These are phyloP conservation scores for Alternaria sp. DNA, from an alignment of 2,329 filamentous ascomycete species.

Conservation along the genomic window DNA sequence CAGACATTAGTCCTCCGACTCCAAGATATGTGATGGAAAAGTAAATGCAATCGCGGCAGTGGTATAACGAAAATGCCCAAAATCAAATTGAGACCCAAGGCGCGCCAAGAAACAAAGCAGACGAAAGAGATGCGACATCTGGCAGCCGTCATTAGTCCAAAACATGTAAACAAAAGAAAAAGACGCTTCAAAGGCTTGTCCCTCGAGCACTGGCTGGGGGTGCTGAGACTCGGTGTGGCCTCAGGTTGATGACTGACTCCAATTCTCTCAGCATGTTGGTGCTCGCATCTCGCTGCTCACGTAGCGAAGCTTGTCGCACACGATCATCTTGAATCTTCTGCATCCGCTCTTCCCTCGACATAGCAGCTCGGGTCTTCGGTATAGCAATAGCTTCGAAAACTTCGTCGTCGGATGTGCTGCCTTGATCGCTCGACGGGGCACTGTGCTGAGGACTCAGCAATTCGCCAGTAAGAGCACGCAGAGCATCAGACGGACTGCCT, in stretches of 20 bases:
- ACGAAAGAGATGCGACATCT: slow-evolving; percentile 18
- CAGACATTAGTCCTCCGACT: slow-evolving; percentile 15
- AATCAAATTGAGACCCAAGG: slow-evolving; percentile 16
- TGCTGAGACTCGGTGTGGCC: slow-evolving; percentile 38
- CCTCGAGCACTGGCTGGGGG: slow-evolving; percentile 36
- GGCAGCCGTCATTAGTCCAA: slow-evolving; percentile 27
- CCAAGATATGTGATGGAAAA: slow-evolving; percentile 7
- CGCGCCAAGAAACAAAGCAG: slow-evolving; percentile 9
- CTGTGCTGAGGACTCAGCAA: slow-evolving; percentile 56
- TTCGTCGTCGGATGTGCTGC: slow-evolving; percentile 70
- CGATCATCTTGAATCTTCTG: slow-evolving; percentile 88
- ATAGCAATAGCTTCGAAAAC: slow-evolving; percentile 91
- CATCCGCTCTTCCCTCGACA: slow-evolving; percentile 88
- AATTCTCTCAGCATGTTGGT: slow-evolving; percentile 92
- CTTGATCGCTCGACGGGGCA: slow-evolving; percentile 56
- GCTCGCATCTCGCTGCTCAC: slow-evolving; percentile 80
- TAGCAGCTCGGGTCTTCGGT: slow-evolving; percentile 69
- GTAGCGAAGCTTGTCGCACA: slow-evolving; percentile 72
- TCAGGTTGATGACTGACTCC: slow-evolving; percentile 77
- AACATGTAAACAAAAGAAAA: slow-evolving; percentile 17
- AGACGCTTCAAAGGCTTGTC: slow-evolving; percentile 45
- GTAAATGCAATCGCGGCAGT: slow-evolving; percentile 20
- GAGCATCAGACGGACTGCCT: slow-evolving; percentile 69
- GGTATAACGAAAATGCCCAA: slow-evolving; percentile 30
- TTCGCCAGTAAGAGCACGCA: slow-evolving; percentile 81